phyloP scores from a whole-genome alignment of 2,329 filamentous ascomycete species.

The Aureobasidium sp. region DNA sequence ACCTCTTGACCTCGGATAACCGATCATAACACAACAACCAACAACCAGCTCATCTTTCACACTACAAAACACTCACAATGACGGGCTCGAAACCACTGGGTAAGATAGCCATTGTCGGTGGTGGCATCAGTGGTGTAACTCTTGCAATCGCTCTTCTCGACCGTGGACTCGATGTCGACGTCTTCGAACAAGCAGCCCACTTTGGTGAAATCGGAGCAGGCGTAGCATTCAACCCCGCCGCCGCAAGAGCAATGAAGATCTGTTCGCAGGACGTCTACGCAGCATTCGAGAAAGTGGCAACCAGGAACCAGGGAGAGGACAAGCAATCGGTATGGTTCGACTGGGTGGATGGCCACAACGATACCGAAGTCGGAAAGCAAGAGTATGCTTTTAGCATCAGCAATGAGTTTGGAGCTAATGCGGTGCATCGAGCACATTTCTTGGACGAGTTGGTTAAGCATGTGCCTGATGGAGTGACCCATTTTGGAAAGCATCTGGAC shows the following conservation, averaged over 20 bases:
- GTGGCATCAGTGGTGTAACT: slow-evolving; percentile 49
- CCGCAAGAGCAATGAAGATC: slow-evolving; percentile 43
- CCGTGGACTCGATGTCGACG: slow-evolving; percentile 35
- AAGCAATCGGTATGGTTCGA: slow-evolving; percentile 36
- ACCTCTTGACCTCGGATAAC: not conserved
- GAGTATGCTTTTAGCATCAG: slow-evolving; percentile 21
- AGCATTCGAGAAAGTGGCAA: slow-evolving; percentile 36
- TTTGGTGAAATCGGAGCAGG: slow-evolving; percentile 53
- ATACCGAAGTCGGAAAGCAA: slow-evolving; percentile 18
- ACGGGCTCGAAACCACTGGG: slow-evolving; percentile 28
- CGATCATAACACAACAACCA: not conserved
- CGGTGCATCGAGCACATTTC: slow-evolving; percentile 33
- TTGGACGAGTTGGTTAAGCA: slow-evolving; percentile 33
- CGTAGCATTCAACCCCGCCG: slow-evolving; percentile 48
- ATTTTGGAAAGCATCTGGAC: slow-evolving; percentile 25
- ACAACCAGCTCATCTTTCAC: not conserved
- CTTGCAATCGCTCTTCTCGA: slow-evolving; percentile 44
- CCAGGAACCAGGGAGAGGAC: slow-evolving; percentile 28
- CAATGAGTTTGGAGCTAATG: slow-evolving; percentile 21
- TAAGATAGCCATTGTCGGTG: slow-evolving; percentile 47
- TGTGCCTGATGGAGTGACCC: slow-evolving; percentile 29
- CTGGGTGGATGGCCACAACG: slow-evolving; percentile 29
- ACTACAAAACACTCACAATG: not conserved
- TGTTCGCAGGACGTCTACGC: slow-evolving; percentile 39
- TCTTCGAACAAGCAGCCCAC: slow-evolving; percentile 47